Percentiles rank a stretch among this genome's conserved stretches.
These are phyloP conservation scores for Termitomyces sp. DNA, from an alignment of 768 basidiomycete genomes.

Conservation along the genomic window DNA sequence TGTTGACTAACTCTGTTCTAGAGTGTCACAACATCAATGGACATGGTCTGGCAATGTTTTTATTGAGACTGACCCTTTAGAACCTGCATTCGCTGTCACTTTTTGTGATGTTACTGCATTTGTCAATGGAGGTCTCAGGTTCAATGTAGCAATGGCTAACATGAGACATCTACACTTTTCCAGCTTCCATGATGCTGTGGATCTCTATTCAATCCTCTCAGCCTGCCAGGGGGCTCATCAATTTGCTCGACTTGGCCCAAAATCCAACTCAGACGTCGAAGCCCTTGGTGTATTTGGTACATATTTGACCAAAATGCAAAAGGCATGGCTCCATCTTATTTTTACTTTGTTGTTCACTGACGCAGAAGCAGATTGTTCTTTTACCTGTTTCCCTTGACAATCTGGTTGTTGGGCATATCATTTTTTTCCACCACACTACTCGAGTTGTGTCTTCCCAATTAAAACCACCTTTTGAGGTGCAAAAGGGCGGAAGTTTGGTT, in stretches of 20 bases:
- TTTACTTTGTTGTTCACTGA: background rate
- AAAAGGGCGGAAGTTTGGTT: conserved; percentile 28
- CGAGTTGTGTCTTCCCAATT: conserved; percentile 32
- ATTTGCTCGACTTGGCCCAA: conserved; percentile 45
- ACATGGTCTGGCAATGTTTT: conserved; percentile 61
- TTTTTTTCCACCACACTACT: conserved; percentile 48
- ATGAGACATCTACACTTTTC: conserved; percentile 39
- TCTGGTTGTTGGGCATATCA: conserved; percentile 44
- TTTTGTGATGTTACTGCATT: conserved; percentile 44
- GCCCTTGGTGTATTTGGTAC: conserved; percentile 36
- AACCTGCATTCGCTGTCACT: conserved; percentile 45
- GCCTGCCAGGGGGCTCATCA: conserved; percentile 52
- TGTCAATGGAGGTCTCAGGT: conserved; percentile 37
- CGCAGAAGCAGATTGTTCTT: conserved; percentile 42
- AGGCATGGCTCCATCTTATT: conserved; percentile 32
- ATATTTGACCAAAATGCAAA: conserved; percentile 43
- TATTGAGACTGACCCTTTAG: conserved; percentile 33
- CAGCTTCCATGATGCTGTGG: conserved; percentile 45
- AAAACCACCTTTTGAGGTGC: conserved; percentile 37
- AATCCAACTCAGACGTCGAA: conserved; percentile 33
- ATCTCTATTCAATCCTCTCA: conserved; percentile 42
- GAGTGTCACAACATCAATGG: conserved; percentile 56
- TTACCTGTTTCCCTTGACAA: conserved; percentile 45
- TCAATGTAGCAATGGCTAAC: conserved; percentile 43
- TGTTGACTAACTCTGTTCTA: conserved; percentile 21